A percentile compares a stretch with the other conserved stretches of the same genome.
These are phyloP conservation scores for Xylaria castorea DNA, from an alignment of 495 filamentous ascomycete species.

Conservation along the genomic window DNA sequence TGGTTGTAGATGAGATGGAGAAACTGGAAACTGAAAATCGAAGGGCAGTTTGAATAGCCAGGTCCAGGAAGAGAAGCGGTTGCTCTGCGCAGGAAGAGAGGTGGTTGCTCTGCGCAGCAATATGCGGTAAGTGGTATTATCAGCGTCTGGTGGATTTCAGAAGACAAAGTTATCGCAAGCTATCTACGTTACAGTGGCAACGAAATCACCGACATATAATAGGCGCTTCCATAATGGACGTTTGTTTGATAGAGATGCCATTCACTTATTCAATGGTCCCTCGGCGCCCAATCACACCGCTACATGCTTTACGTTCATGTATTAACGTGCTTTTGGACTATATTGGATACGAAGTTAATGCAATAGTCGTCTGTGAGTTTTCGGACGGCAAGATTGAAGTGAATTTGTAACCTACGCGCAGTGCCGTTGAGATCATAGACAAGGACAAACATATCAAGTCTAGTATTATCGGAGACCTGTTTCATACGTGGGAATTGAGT, in stretches of 20 bases:
- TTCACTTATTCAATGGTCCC: background rate
- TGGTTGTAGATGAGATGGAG: background rate
- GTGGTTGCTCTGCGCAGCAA: background rate
- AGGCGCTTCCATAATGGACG: background rate
- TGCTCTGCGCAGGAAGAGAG: background rate
- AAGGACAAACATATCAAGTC: background rate
- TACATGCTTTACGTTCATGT: background rate
- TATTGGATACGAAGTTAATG: too few relatives aligned
- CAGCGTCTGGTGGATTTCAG: background rate
- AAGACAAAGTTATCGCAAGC: background rate
- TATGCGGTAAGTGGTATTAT: background rate
- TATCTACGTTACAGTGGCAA: background rate
- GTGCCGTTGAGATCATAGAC: background rate
- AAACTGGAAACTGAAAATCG: background rate
- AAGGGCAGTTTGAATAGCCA: background rate
- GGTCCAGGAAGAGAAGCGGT: background rate
- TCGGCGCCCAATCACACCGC: background rate
- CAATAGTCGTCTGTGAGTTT: constrained; percentile 68
- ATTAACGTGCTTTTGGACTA: background rate
- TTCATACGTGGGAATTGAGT: background rate
- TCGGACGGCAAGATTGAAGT: constrained; percentile 64
- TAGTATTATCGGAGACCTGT: background rate
- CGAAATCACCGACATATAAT: background rate
- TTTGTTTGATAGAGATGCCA: background rate
- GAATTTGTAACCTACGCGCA: constrained; percentile 44